Conservation (phyloP, 768 basidiomycete genomes). For the Inosperma sp. region DNA sequence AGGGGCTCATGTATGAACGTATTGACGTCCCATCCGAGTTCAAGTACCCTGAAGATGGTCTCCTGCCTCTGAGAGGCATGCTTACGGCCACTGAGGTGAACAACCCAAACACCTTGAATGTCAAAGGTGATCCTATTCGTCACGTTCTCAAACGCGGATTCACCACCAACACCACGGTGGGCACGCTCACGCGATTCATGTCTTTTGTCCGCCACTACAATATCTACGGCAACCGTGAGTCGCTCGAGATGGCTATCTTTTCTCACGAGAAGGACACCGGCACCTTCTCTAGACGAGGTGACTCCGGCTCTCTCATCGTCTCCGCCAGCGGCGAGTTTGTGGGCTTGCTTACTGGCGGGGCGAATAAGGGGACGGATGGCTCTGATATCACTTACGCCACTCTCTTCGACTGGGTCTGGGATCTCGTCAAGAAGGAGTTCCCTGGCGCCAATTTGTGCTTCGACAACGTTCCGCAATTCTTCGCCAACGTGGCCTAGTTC, state of each 20-base stretch:
- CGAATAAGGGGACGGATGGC: slow-evolving; percentile 13
- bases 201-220: slow-evolving; percentile 33
- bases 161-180: slow-evolving; percentile 34
- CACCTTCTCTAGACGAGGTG: slow-evolving; percentile 29
- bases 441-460: slow-evolving; percentile 16
- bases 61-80: slow-evolving; percentile 27
- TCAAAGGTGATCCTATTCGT: background rate
- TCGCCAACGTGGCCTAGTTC: slow-evolving; percentile 15
- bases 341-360: slow-evolving; percentile 22
- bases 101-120: slow-evolving; percentile 17
- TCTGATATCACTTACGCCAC: slow-evolving; percentile 32
- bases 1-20: slow-evolving; percentile 16
- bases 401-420: slow-evolving; percentile 32
- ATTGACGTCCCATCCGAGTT: slow-evolving; percentile 21
- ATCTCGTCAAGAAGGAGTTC: slow-evolving; percentile 17
- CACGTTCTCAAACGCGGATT: no score
- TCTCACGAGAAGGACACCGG: slow-evolving; percentile 29
- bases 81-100: slow-evolving; percentile 20
- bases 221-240: no score
- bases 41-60: slow-evolving; percentile 29
- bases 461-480: background rate
- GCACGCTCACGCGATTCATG: slow-evolving; percentile 29
- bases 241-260: no score
- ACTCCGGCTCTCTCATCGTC: slow-evolving; percentile 36
- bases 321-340: slow-evolving; percentile 29